Evolutionary conservation across 176 grass and related monocot genomes (phyloP).

Genomic region (Eragrostis nindensis): DNA sequence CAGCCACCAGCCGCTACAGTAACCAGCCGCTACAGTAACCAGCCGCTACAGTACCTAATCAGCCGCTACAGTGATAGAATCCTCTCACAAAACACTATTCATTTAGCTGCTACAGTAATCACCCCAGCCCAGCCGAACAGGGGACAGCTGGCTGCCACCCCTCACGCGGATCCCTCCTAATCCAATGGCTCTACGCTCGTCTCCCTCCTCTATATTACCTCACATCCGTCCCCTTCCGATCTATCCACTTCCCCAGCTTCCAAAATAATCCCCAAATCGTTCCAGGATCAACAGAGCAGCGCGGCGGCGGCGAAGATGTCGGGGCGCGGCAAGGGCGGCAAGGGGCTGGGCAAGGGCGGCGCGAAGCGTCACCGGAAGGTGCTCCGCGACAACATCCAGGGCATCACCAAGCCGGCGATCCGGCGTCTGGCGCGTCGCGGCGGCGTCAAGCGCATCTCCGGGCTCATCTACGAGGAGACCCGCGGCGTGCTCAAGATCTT

Average conservation of each 20-base stretch:
- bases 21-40: too few relatives aligned
- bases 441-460: constrained; percentile 87
- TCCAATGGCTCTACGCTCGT: not conserved
- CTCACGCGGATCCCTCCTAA: not conserved
- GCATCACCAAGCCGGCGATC: constrained; percentile 93
- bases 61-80: too few relatives aligned
- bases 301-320: constrained; percentile 49
- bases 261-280: not conserved
- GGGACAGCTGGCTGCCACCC: too few relatives aligned
- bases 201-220: not conserved
- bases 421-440: constrained; percentile 64
- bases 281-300: not conserved
- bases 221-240: not conserved
- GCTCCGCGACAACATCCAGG: constrained; percentile 91
- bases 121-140: too few relatives aligned
- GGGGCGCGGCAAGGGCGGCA: constrained; percentile 83
- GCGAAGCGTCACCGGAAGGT: constrained; percentile 92
- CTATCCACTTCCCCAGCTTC: not conserved
- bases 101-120: too few relatives aligned
- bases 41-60: too few relatives aligned
- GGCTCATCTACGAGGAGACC: constrained; percentile 94
- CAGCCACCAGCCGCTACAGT: too few relatives aligned
- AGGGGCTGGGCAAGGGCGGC: constrained; percentile 89
- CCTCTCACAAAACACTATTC: too few relatives aligned
- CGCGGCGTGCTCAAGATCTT: constrained; percentile 98